These are phyloP conservation scores for Globisporangium canariense DNA, from an alignment of 352 stramenopile species.

Conservation along the genomic window DNA sequence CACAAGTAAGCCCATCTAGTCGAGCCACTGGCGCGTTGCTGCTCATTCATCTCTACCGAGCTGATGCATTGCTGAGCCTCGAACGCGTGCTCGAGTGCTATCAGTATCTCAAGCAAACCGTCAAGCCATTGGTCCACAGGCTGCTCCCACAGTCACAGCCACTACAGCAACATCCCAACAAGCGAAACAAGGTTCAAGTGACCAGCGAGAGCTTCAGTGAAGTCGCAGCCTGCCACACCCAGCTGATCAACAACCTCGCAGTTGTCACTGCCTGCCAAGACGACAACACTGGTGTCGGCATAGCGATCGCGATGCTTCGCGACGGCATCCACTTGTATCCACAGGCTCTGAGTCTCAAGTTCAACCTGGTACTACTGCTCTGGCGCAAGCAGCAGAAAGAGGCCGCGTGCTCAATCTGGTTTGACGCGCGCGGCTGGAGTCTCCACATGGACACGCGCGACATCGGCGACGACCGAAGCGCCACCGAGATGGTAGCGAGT, in stretches of 20 bases:
- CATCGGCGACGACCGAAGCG: slow-evolving; percentile 21
- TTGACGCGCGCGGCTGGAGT: slow-evolving; percentile 57
- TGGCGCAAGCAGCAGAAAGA: slow-evolving; percentile 51
- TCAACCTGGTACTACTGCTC: slow-evolving; percentile 77
- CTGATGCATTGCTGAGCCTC: slow-evolving; percentile 71
- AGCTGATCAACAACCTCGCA: slow-evolving; percentile 78
- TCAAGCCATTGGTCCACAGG: slow-evolving; percentile 26
- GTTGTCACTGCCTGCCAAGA: slow-evolving; percentile 39
- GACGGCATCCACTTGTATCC: slow-evolving; percentile 44
- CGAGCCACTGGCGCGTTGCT: slow-evolving; percentile 12
- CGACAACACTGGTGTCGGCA: slow-evolving; percentile 21
- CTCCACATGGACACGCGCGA: slow-evolving; percentile 28
- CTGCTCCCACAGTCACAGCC: background rate
- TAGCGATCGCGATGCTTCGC: slow-evolving; percentile 39
- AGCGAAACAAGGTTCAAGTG: background rate
- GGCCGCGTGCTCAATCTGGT: slow-evolving; percentile 59
- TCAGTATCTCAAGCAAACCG: slow-evolving; percentile 30
- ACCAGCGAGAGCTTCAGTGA: slow-evolving; percentile 16
- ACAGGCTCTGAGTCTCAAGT: slow-evolving; percentile 37
- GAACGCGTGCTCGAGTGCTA: slow-evolving; percentile 64
- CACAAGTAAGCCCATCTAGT: background rate
- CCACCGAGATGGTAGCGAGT: slow-evolving; percentile 14
- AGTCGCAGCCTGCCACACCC: slow-evolving; percentile 36
- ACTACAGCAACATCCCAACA: background rate
- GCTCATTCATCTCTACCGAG: slow-evolving; percentile 52